phyloP scores from a whole-genome alignment of 2,329 filamentous ascomycete species.

The Bipolaris victoriae region DNA sequence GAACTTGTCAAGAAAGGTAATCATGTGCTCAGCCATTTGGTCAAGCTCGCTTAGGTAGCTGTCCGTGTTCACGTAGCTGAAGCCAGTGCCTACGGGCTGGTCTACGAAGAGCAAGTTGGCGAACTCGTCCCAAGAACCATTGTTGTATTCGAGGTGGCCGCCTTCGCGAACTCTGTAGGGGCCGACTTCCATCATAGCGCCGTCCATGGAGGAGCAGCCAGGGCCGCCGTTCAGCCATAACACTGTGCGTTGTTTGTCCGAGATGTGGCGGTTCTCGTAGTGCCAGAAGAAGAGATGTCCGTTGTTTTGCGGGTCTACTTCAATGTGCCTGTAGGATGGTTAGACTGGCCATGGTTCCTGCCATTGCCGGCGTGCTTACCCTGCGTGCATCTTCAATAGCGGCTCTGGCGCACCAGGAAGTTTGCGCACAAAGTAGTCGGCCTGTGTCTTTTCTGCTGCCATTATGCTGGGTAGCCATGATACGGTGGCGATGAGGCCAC shows the following conservation, averaged over 20 bases:
- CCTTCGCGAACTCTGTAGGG: conserved; percentile 85
- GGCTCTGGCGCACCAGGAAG: conserved; percentile 84
- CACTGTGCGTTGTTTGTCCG: conserved; percentile 85
- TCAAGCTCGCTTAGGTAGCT: conserved; percentile 83
- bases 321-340: conserved; percentile 73
- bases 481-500: conserved; percentile 39
- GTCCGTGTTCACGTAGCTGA: conserved; percentile 92
- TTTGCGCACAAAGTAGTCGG: conserved; percentile 87
- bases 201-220: conserved; percentile 96
- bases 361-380: conserved; percentile 60
- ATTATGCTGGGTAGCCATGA: conserved; percentile 40
- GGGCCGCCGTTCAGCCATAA: conserved; percentile 98
- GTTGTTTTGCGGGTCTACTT: conserved; percentile 82
- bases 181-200: conserved; percentile 93
- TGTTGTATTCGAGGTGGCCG: conserved; percentile 75
- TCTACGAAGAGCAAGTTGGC: conserved; percentile 96
- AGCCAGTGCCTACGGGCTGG: conserved; percentile 94
- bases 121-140: conserved; percentile 98
- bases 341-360: neutral
- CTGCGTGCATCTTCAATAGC: conserved; percentile 95
- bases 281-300: conserved; percentile 99
- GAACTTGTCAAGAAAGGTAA: conserved; percentile 89
- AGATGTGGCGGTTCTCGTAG: conserved; percentile 93
- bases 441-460: conserved; percentile 64
- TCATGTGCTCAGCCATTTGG: conserved; percentile 87